Evolutionary conservation across 805 yeast genomes (phyloP), one percentile per base, ranked within the genome.

Genomic region (Cyberlindnera maritima): DNA sequence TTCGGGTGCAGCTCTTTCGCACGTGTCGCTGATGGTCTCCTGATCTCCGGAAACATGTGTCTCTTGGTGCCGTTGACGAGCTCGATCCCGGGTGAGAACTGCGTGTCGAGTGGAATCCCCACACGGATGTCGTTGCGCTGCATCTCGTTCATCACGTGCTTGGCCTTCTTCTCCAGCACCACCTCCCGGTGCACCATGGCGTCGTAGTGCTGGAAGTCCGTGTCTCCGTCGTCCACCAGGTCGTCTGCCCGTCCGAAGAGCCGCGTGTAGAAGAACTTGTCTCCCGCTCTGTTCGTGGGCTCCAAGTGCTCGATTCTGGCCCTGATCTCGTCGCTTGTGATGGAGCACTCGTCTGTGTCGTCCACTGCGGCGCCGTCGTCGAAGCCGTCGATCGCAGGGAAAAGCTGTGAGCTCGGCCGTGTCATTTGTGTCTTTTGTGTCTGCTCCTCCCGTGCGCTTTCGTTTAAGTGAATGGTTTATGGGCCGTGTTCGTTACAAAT

Each of bases 171-270:
- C 45, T 68, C 63, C 14, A 68, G 41, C 26, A 55, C 52, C 11
- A 61, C 61, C 39, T 70, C 74, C 41, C 57, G 49, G 34, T 60
- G 60, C 1, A 69, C 63, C 54, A 62, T 61, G n/a, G 49, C 39
- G 40, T 70, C 68, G 48, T 69, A 70, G 5, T 47, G 46, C 10
- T 57, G 60, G 44, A 70, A 70, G 49, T 70, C 75, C 21, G 55
- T 48, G 2, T 44, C 35, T 4, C 41, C 54, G 25, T 21, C 52
- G 10, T 48, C 50, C 2, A 44, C 37, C 8, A 44, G 36, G 2
- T 48, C 54, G 7, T 33, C 40, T 3, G 31, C 37, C 1, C 48
- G 40, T 1, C 47, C 58, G 31, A 53, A 54, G 26, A 61, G 38
- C 44, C 53, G 54, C 2, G 65, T 54, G 41, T 58, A 56, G 49